Evolutionary conservation across 352 stramenopile species (phyloP), one percentile per base, ranked within the genome.

Genomic region (Peronospora tabacina): DNA sequence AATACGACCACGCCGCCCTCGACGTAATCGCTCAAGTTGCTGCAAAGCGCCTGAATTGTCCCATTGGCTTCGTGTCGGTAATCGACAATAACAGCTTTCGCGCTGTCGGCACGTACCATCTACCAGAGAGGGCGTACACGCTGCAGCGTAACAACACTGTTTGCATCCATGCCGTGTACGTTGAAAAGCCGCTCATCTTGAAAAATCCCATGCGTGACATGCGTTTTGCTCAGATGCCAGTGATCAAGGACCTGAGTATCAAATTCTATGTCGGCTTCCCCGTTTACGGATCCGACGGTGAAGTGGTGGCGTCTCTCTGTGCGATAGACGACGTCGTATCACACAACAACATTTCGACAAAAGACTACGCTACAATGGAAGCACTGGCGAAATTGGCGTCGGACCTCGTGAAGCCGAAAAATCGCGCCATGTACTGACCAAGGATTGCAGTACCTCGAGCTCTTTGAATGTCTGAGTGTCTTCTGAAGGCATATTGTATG

Each of bases 261-360:
- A 83, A 85, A 56, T 88, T 86, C 57, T 88, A 88, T 56, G 76
- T 72, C 0, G 72, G 77, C 1, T 88, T 88, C 48, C 74, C 77
- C 0, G 50, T 88, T 1, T 52, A 48, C 22, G 72, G 59, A 6
- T 57, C 66, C 0, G 67, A 82, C 19, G 74, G 74, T 0, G 62
- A 66, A 11, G 74, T 86, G 12, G 63, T 87, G 16, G 71, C 68
- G 0, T 78, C 71, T 16, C 46, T 85, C 6, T 87, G 76, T 45
- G 46, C 73, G 1, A 58, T 61, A 32, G 28, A 32, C 26, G 7
- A 32, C 26, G 24, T 7, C 24, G 47, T 62, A 16, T 42, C 76
- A 6, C 71, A 84, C 51, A 61, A 73, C 49, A 73, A 78, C 47
- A 80, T 87, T 51, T 71, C 71, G 10, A 80, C 69, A 37, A 82